phyloP scores from a whole-genome alignment of 2,329 filamentous ascomycete genomes.

The Neonectria punicea region DNA sequence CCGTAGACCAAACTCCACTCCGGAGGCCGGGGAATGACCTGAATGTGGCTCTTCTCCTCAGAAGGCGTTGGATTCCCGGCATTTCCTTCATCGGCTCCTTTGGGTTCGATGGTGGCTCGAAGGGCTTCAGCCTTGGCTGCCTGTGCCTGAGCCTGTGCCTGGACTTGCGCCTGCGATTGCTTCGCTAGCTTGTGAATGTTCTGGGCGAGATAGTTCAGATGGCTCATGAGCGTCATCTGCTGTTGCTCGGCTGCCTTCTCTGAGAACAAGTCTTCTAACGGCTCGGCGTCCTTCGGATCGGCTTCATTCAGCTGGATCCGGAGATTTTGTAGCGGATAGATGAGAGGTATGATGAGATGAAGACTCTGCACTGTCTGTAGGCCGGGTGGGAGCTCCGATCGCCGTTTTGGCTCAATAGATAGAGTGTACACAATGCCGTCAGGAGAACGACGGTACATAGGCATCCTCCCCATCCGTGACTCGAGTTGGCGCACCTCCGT shows the following conservation, averaged over 20 bases:
- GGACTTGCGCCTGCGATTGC: conserved; percentile 49
- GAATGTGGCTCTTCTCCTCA: conserved; percentile 71
- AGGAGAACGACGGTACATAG: conserved; percentile 73
- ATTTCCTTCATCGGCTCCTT: conserved; percentile 21
- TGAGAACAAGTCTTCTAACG: conserved; percentile 73
- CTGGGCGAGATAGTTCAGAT: conserved; percentile 78
- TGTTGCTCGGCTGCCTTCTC: conserved; percentile 65
- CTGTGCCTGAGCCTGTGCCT: conserved; percentile 20
- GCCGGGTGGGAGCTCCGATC: conserved; percentile 67
- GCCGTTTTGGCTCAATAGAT: conserved; percentile 73
- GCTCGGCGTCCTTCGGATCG: conserved; percentile 67
- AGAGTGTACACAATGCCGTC: conserved; percentile 78
- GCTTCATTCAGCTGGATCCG: conserved; percentile 73
- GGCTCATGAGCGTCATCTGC: conserved; percentile 74
- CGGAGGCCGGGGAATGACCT: conserved; percentile 78
- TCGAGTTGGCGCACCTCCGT: conserved; percentile 78
- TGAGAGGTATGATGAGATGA: conserved; percentile 73
- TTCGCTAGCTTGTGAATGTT: conserved; percentile 76
- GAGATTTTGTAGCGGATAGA: conserved; percentile 78
- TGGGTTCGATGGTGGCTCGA: conserved; percentile 23
- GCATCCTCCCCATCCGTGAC: conserved; percentile 75
- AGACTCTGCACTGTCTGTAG: conserved; percentile 72
- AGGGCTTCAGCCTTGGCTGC: conserved; percentile 31
- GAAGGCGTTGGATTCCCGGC: conserved; percentile 23
- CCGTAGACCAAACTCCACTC: conserved; percentile 72